Base-by-base conservation (phyloP, 129 eudicot genomes). In the Flaveria trinervia region DNA sequence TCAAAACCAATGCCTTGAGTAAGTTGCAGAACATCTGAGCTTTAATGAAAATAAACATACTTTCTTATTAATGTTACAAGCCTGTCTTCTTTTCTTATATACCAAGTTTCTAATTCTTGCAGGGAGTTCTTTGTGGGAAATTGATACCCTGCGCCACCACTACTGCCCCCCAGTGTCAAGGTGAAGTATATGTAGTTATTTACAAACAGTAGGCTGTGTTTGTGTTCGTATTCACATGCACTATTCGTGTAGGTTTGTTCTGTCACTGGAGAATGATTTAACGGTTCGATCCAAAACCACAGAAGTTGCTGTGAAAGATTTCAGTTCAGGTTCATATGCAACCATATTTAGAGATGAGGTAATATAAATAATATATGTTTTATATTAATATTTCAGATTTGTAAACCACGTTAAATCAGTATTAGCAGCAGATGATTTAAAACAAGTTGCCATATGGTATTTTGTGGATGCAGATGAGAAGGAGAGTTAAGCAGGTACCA, bases 61-160 rank as follows among this genome's bases (percentile, higher is more conserved):
- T 64, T 30, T 26, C 1, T 61, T 28, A 12, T 64, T 33, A 16
- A 14, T 64, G 22, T 30, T 62, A 28, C 45, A 62, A 28, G 20
- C 15, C 41, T 15, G 20, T n/a, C 2, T 30, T 28, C 33, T 30
- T 30, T 64, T 8, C 15, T 16, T 0, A 30, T 7, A 49, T 17
- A 60, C 20, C 16, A 20, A 64, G 6, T 4, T 67, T 0, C 7
- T 41, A 20, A 14, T 28, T 64, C 23, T 82, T 66, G 67, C 90
- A 94, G 98, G 88, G 80, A 91, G 97, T 81, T 91, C 90, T 80
- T 87, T 94, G 51, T 94, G 99, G 99, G 99, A 94, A 71, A 84
- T 94, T 45, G 97, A 91, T 68, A 89, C 92, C 50, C 86, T 94
- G 26, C 97, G 93, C 61, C 92, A 94, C 78, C 93, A 94, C 84